Base-by-base conservation (phyloP, 2,329 filamentous ascomycete species). In the Uncinocarpus reesii region DNA sequence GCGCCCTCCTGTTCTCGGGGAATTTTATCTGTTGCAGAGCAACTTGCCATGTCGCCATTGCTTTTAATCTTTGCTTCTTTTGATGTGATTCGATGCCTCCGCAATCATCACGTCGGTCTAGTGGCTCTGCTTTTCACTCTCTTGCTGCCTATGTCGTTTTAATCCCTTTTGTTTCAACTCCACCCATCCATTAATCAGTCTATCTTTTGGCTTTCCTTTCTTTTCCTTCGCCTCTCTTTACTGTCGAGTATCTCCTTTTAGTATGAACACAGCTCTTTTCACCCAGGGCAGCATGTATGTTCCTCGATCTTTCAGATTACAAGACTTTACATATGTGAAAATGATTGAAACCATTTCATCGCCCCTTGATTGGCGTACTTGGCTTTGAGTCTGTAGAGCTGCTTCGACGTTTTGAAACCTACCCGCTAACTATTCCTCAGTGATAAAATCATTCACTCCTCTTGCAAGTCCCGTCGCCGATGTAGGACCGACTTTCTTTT, bases 11-110 rank as follows among this genome's bases (percentile, higher is more conserved):
- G 31, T 7, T 13, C 21, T n/a, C 20, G 18, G 23, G 26, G 26
- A 15, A 8, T 18, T 48, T 36, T 43, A 18, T 36, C n/a, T 48
- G 46, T 48, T 43, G 46, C 46, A 42, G 46, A 37, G 40, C 38
- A 43, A 48, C 38, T 36, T 13, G 29, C 21, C 32, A 48, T 31
- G 15, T 36, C 26, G 29, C 28, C 24, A 23, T 38, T 28, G 34
- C 18, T 16, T 41, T 47, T 40, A 41, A 40, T 49, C 35, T 48
- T 28, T 29, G 15, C 11, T 16, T 15, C 8, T 40, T 34, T 47
- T 24, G 8, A 36, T 43, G 37, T 20, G 23, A 28, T 48, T 48
- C 20, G 20, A n/a, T n/a, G n/a, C n/a, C n/a, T n/a, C n/a, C 37
- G 26, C 29, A 21, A 35, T 16, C 28, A 35, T 24, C 5, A 36